Base-by-base conservation (phyloP, 441 rosid species). In the Erysimum cheiri region DNA sequence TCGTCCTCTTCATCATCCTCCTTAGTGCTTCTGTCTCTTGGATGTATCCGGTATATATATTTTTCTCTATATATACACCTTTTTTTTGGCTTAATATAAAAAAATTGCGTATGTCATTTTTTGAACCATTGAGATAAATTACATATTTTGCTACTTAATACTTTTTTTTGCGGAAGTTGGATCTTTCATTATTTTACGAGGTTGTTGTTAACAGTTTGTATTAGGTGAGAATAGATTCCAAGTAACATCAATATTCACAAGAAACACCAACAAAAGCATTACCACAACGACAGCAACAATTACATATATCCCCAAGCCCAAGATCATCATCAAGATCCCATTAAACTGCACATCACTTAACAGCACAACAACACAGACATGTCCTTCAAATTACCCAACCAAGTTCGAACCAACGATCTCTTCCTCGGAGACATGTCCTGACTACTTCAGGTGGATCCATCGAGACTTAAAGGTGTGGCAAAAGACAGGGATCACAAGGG, bases 361-460 rank as follows among this genome's bases (percentile, higher is more conserved):
- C 37, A 46, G 15, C 36, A 69, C 12, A 37, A 74, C 32, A 6
- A 46, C 78, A 52, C 78, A 75, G 40, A 54, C 54, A 69, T 75
- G 78, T 48, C 70, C 73, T 15, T 60, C 26, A 69, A 75, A 75
- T 12, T 69, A 75, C 35, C 74, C 74, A 19, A 62, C 37, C 43
- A 63, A 49, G 43, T 69, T 54, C 22, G 22, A 55, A 69, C 63
- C 68, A 54, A 11, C 5, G 6, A 69, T 62, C 59, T 62, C 52
- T 28, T 36, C 70, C 50, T 28, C 73, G 5, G 74, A 69, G 11
- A 36, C 78, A 4, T 87, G 92, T 64, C 92, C 89, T 5, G 71
- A 80, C 13, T 80, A 85, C 84, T 88, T 85, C 75, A 74, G 68
- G 5, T 88, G 88, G 93, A 85, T 88, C 60, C 84, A 83, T 10